These are phyloP conservation scores for Phytophthora sansomeana DNA, from an alignment of 352 stramenopile genomes.

Conservation along the genomic window DNA sequence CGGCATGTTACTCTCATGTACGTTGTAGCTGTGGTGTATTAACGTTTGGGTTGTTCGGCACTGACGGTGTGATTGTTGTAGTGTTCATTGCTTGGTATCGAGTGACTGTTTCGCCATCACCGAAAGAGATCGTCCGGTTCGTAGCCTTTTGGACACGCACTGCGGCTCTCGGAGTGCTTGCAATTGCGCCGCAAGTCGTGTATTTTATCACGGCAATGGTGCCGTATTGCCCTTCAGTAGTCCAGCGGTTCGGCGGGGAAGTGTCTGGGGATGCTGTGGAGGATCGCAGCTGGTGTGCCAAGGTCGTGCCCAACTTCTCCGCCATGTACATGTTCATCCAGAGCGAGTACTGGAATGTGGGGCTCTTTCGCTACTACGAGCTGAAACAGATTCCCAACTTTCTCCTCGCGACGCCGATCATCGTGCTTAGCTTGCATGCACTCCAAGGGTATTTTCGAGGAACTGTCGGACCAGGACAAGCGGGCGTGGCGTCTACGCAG, in stretches of 20 bases:
- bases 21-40: slow-evolving; percentile 28
- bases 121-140: slow-evolving; percentile 41
- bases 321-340: slow-evolving; percentile 96
- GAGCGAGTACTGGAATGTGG: slow-evolving; percentile 96
- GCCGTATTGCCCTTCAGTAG: slow-evolving; percentile 70
- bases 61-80: slow-evolving; percentile 35
- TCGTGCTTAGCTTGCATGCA: slow-evolving; percentile 71
- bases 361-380: slow-evolving; percentile 94
- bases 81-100: slow-evolving; percentile 84
- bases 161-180: slow-evolving; percentile 63
- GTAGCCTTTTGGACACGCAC: slow-evolving; percentile 67
- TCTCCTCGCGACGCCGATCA: slow-evolving; percentile 88
- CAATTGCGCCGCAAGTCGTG: slow-evolving; percentile 64
- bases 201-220: slow-evolving; percentile 76
- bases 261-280: slow-evolving; percentile 3
- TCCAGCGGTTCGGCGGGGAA: slow-evolving; percentile 21
- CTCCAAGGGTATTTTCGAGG: slow-evolving; percentile 62
- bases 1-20: slow-evolving; percentile 78
- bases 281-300: slow-evolving; percentile 77
- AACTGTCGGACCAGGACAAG: slow-evolving; percentile 22
- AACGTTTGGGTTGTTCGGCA: background rate
- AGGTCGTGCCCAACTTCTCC: slow-evolving; percentile 73
- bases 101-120: slow-evolving; percentile 60
- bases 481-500: background rate
- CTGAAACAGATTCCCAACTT: slow-evolving; percentile 96